Conservation (phyloP, 257 asterid species). For the Lantana camara region DNA sequence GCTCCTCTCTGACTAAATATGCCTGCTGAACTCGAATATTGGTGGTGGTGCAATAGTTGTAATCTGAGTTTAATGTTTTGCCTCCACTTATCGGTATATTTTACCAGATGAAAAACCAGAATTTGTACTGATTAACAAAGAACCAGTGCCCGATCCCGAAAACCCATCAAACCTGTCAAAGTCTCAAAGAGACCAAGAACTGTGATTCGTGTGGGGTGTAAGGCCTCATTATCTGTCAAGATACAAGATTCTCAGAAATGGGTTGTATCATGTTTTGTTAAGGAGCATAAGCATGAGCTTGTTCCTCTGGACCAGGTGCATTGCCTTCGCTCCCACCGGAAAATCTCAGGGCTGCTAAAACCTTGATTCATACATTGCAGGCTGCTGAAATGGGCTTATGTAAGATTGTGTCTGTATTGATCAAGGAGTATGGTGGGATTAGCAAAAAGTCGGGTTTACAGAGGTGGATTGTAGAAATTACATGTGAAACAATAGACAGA, state of each 20-base stretch:
- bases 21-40: no score
- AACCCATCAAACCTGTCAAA: no score
- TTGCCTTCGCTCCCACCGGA: conserved; percentile 91
- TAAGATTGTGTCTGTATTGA: conserved; percentile 90
- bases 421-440: conserved; percentile 96
- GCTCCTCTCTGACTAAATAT: no score
- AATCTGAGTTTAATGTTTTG: no score
- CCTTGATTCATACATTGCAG: conserved; percentile 91
- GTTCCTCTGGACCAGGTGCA: conserved; percentile 97
- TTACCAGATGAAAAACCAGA: no score
- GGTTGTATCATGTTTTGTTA: conserved; percentile 76
- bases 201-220: conserved; percentile 95
- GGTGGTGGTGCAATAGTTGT: no score
- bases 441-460: conserved; percentile 94
- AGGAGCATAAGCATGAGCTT: conserved; percentile 90
- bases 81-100: no score
- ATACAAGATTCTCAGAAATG: conserved; percentile 91
- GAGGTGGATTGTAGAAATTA: conserved; percentile 98
- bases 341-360: conserved; percentile 93
- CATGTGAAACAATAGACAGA: conserved; percentile 83
- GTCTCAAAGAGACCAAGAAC: conserved; percentile 90
- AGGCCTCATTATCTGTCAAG: conserved; percentile 89
- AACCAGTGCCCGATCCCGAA: no score
- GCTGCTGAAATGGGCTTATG: conserved; percentile 99
- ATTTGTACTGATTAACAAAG: no score